A percentile compares a stretch with the other conserved stretches of the same genome.
Evolutionary conservation across 2,329 filamentous ascomycete species (phyloP).

Genomic region (Sporothrix phasma): DNA sequence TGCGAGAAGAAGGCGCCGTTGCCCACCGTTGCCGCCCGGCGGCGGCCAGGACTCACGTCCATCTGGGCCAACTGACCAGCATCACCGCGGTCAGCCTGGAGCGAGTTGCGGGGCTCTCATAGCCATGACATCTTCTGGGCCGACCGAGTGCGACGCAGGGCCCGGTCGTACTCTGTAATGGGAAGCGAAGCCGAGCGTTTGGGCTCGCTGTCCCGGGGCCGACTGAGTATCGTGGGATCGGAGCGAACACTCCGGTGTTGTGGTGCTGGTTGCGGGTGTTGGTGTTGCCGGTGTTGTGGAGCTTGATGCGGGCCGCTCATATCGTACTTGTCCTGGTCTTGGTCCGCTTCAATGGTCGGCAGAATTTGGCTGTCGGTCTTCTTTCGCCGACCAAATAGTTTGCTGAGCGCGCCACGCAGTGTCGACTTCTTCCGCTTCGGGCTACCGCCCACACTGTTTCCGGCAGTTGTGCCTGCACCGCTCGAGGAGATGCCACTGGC

Average conservation of each 20-base stretch:
- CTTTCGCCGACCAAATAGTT: constrained; percentile 49
- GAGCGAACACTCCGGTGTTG: constrained; percentile 40
- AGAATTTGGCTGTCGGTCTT: constrained; percentile 31
- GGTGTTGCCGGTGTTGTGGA: background rate
- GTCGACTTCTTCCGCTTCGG: constrained; percentile 44
- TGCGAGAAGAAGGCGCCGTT: constrained; percentile 29
- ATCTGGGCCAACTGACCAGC: constrained; percentile 19
- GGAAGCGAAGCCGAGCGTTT: constrained; percentile 51
- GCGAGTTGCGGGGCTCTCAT: constrained; percentile 44
- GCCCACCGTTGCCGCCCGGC: constrained; percentile 32
- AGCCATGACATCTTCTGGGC: constrained; percentile 43
- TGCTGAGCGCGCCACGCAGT: constrained; percentile 45
- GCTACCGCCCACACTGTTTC: background rate
- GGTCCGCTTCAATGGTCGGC: constrained; percentile 11
- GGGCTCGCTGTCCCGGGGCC: constrained; percentile 29
- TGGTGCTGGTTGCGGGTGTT: constrained; percentile 20
- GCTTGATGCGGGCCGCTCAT: background rate
- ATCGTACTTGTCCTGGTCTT: background rate
- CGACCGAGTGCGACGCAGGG: constrained; percentile 53
- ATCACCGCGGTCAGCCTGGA: constrained; percentile 40
- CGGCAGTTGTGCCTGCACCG: constrained; percentile 14
- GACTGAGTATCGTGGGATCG: constrained; percentile 31
- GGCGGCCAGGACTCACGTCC: constrained; percentile 19
- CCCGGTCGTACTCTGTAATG: constrained; percentile 50
- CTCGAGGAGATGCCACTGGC: constrained; percentile 34